Base-by-base conservation (phyloP, 192 early-diverging fungal species). In the Umbelopsis sp. region DNA sequence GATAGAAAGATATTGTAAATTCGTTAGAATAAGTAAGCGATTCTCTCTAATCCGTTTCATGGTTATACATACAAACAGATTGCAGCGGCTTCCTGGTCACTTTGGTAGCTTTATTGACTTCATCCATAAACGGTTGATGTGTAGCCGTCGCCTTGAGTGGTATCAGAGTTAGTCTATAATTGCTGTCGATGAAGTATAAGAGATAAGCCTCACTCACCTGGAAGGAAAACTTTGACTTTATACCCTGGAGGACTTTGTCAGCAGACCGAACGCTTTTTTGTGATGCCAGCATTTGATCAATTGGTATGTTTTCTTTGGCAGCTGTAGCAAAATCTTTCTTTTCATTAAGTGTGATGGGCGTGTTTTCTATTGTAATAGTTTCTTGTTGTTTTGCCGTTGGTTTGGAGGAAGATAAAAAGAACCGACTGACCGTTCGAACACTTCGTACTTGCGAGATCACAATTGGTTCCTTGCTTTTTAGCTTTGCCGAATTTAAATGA, bases 191-290 rank as follows among this genome's bases (percentile, higher is more conserved):
- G 1, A 30, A 22, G 18, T 1, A 12, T 23, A 27, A 53, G 22
- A 53, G 12, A 0, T 4, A n/a, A 35, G 16, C 2, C 46, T 55
- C 7, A 22, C 18, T 61, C 27, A 25, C 27, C 15, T 33, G 27
- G 15, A 61, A n/a, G 2, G 23, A 16, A 37, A 61, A 35, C 55
- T 61, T 61, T 30, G 55, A 16, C 25, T 61, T 27, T 16, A 61
- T 61, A 35, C 55, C 55, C 10, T 35, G 30, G 25, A 61, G 55
- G 55, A 61, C 30, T 11, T 61, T 61, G 25, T 61, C 55, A 61
- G 55, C 27, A 3, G 27, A 3, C 13, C 30, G 55, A 33, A 16
- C 12, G 25, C 18, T 25, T 16, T 61, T 61, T 25, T 61, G 25
- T 35, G 55, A 25, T 11, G 25, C 15, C 30, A 61, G 30, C 27